Base-by-base conservation (phyloP, 208 protist species). In the Acanthamoeba triangularis region DNA sequence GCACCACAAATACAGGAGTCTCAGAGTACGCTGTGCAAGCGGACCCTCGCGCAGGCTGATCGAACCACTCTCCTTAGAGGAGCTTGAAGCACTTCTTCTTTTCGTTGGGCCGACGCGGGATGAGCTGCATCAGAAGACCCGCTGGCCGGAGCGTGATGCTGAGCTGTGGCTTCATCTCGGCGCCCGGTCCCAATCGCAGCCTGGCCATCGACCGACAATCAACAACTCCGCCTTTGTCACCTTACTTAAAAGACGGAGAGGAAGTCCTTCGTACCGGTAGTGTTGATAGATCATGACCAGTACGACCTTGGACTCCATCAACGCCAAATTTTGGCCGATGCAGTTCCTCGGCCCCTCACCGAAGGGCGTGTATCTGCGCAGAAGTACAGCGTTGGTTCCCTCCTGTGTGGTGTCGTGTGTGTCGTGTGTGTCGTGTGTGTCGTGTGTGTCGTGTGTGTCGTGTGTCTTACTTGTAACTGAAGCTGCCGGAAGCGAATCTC, bases 251-350 rank as follows among this genome's bases (percentile, higher is more conserved):
- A 0, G 35, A n/a, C n/a, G n/a, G 18, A 67, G 61, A 67, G 10
- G 16, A 33, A 67, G 61, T n/a, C n/a, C n/a, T n/a, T n/a, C n/a
- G n/a, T 82, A 82, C 74, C 74, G 20, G 82, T 90, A 90, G 52
- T 90, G 47, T 6, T 90, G 47, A 13, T 69, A 67, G 44, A 90
- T 90, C 82, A 90, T 90, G 49, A 59, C 47, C 23, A 90, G 49
- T 49, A 90, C 82, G 54, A 90, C 82, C 82, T 90, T 90, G 82
- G 82, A 90, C 82, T 90, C 82, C 52, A 90, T 59, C 49, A 90
- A 28, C 52, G 82, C 82, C 47, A 90, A 67, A 59, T 67, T 67
- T 67, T 90, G 82, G 56, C 82, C 82, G 18, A 90, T 90, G 82
- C 82, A 90, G 82, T 90, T 90, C 56, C 82, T 90, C 37, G 82